Percentiles rank a stretch among this genome's conserved stretches.
phyloP scores from a whole-genome alignment of 495 filamentous ascomycete genomes.

The Podospora australis region DNA sequence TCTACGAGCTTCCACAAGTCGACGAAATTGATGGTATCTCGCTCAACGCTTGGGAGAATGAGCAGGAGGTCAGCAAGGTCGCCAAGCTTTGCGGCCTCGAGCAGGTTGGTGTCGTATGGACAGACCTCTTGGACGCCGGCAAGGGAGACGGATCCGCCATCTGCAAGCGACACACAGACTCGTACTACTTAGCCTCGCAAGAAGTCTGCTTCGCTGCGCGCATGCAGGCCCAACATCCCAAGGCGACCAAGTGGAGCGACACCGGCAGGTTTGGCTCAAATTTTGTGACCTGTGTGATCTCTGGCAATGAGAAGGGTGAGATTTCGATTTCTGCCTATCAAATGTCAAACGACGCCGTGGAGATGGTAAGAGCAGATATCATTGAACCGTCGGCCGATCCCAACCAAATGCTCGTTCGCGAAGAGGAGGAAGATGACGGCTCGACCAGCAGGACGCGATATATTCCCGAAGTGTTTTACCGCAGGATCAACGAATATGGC shows the following conservation, averaged over 20 bases:
- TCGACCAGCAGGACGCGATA: constrained; percentile 69
- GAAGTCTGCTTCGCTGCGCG: constrained; percentile 87
- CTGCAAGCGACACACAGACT: constrained; percentile 95
- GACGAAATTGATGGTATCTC: constrained; percentile 89
- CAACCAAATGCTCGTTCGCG: constrained; percentile 86
- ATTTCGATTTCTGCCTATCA: constrained; percentile 91
- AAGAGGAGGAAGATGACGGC: constrained; percentile 79
- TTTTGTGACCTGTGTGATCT: constrained; percentile 93
- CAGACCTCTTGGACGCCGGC: constrained; percentile 81
- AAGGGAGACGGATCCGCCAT: constrained; percentile 73
- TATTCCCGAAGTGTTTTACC: constrained; percentile 96
- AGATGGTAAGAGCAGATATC: constrained; percentile 95
- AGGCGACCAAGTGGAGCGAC: constrained; percentile 94
- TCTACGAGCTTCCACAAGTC: constrained; percentile 92
- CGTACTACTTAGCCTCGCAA: constrained; percentile 86
- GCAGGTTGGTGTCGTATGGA: constrained; percentile 92
- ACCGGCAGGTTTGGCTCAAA: constrained; percentile 91
- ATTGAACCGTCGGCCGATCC: constrained; percentile 93
- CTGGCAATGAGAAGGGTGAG: constrained; percentile 81
- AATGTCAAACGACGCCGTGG: constrained; percentile 86
- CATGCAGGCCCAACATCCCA: constrained; percentile 79
- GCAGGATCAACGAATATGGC: constrained; percentile 92
- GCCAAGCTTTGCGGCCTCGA: constrained; percentile 80
- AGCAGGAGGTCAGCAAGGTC: constrained; percentile 73
- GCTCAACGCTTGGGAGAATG: constrained; percentile 80